phyloP scores from a whole-genome alignment of 768 basidiomycete genomes.

The Amanita phalloides region DNA sequence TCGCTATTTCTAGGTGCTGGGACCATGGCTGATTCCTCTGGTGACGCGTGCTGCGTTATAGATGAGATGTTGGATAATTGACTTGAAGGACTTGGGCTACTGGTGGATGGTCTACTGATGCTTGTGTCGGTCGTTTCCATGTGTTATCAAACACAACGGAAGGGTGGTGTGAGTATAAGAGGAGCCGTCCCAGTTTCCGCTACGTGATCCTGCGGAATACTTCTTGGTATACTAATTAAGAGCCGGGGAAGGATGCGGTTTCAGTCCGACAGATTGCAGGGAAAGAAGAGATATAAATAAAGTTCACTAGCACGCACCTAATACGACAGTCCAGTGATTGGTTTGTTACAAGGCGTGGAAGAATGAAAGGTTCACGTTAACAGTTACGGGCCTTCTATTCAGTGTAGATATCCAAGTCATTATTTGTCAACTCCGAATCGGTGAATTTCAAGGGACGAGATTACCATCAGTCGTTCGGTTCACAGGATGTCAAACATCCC shows the following conservation, averaged over 20 bases:
- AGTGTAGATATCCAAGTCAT: conserved; percentile 9
- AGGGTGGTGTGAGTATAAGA: conserved; percentile 24
- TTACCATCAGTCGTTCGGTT: conserved; percentile 13
- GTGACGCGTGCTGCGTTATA: conserved; percentile 20
- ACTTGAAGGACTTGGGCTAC: conserved; percentile 35
- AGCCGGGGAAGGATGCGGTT: conserved; percentile 20
- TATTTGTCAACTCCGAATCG: conserved; percentile 17
- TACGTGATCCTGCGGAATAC: conserved; percentile 8
- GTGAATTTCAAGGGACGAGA: conserved; percentile 24
- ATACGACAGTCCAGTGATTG: conserved; percentile 23
- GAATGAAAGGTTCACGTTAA: conserved; percentile 21
- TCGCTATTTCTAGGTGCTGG: conserved; percentile 15
- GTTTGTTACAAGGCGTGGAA: conserved; percentile 33
- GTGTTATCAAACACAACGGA: conserved; percentile 15
- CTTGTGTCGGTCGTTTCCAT: background rate
- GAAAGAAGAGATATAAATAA: conserved; percentile 22
- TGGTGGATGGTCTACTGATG: conserved; percentile 29
- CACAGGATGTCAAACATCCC: conserved; percentile 12
- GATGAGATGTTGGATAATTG: conserved; percentile 35
- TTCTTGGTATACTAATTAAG: conserved; percentile 13
- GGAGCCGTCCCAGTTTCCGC: conserved; percentile 7
- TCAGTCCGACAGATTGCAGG: conserved; percentile 22
- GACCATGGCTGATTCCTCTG: conserved; percentile 21
- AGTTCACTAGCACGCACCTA: conserved; percentile 16
- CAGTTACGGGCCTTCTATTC: conserved; percentile 14